A percentile compares a stretch with the other conserved stretches of the same genome.
Evolutionary conservation across 164 flowering plant genomes (phyloP).

Genomic region (Aristolochia fimbriata): DNA sequence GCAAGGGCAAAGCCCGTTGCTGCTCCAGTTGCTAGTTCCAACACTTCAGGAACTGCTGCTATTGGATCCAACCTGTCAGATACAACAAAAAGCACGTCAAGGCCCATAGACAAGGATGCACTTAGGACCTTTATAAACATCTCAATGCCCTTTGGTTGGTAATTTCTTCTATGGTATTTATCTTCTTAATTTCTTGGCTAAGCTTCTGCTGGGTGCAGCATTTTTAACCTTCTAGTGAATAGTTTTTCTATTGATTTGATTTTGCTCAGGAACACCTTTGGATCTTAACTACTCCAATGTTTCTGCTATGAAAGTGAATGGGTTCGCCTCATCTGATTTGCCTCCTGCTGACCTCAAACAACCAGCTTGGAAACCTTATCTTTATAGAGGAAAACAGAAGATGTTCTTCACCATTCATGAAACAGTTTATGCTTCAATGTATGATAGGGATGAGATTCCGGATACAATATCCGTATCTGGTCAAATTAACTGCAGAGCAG

Average conservation of each 20-base stretch:
- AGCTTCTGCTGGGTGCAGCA: not conserved
- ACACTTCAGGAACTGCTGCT: constrained; percentile 36
- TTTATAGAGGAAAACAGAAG: constrained; percentile 84
- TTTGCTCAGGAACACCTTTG: constrained; percentile 71
- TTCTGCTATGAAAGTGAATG: constrained; percentile 56
- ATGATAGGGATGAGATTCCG: constrained; percentile 95
- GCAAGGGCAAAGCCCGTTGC: constrained; percentile 84
- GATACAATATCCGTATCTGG: constrained; percentile 78
- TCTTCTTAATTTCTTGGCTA: constrained; percentile 17
- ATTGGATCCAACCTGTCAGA: constrained; percentile 54
- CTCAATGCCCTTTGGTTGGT: constrained; percentile 99
- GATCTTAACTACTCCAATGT: constrained; percentile 71
- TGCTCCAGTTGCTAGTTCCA: constrained; percentile 63
- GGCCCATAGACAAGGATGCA: constrained; percentile 73
- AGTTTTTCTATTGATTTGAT: constrained; percentile 2
- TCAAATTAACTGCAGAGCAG: constrained; percentile 93
- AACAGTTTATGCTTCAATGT: constrained; percentile 79
- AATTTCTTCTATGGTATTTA: constrained; percentile 43
- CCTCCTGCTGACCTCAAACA: constrained; percentile 82
- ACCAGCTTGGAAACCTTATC: constrained; percentile 99
- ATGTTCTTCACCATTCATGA: constrained; percentile 68
- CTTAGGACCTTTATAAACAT: constrained; percentile 68
- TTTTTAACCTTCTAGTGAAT: not conserved
- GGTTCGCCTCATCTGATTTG: constrained; percentile 71
- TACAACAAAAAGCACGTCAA: constrained; percentile 57